Conservation (phyloP, 805 yeast species). For the Hanseniaspora thailandica region DNA sequence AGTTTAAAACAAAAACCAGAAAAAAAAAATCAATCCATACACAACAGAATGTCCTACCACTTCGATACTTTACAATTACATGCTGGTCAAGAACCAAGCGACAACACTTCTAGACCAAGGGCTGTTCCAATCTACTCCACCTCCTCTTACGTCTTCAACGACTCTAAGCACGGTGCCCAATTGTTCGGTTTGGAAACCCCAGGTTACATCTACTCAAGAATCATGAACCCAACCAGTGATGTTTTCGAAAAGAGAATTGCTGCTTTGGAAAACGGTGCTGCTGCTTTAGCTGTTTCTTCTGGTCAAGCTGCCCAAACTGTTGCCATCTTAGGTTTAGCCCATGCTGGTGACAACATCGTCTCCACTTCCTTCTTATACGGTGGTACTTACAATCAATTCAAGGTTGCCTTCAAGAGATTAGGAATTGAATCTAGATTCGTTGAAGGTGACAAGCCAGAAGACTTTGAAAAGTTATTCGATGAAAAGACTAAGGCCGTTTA, state of each 20-base stretch:
- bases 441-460: conserved; percentile 62
- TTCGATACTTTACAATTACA: conserved; percentile 89
- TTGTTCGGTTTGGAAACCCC: conserved; percentile 73
- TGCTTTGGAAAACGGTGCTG: conserved; percentile 84
- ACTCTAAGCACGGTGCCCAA: conserved; percentile 86
- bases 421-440: conserved; percentile 83
- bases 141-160: conserved; percentile 75
- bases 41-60: conserved; percentile 40
- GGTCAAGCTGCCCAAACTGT: conserved; percentile 93
- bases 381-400: conserved; percentile 92
- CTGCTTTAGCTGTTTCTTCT: conserved; percentile 81
- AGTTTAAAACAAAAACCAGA: background rate
- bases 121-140: conserved; percentile 93
- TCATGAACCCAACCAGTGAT: conserved; percentile 86
- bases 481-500: conserved; percentile 81
- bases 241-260: conserved; percentile 87
- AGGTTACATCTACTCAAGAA: conserved; percentile 80
- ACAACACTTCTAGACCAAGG: conserved; percentile 54
- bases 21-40: background rate
- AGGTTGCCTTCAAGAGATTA: conserved; percentile 77
- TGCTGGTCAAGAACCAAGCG: conserved; percentile 76
- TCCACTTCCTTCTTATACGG: conserved; percentile 84
- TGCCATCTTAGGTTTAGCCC: conserved; percentile 74
- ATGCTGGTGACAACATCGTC: conserved; percentile 78
- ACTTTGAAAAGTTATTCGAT: conserved; percentile 63